Percentiles rank a stretch among this genome's conserved stretches.
These are phyloP conservation scores for Xerophyta viscosa DNA, from an alignment of 106 monocot genomes.

Conservation along the genomic window DNA sequence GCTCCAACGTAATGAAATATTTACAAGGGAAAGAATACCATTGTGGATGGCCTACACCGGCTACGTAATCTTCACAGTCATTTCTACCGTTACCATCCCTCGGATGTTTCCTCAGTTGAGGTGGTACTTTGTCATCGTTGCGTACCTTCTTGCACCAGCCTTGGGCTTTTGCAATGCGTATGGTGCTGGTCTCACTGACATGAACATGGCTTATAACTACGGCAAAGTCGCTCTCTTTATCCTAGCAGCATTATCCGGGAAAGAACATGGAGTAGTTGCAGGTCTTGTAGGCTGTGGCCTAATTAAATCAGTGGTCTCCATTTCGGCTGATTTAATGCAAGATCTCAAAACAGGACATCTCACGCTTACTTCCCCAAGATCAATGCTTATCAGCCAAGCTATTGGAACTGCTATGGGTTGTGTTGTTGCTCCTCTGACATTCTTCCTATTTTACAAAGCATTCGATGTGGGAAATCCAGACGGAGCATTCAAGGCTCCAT, in stretches of 20 bases:
- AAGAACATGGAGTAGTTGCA: constrained; percentile 24
- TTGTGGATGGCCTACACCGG: constrained; percentile 64
- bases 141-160: constrained; percentile 37
- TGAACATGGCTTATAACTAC: constrained; percentile 51
- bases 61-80: constrained; percentile 37
- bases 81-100: constrained; percentile 60
- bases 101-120: constrained; percentile 72
- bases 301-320: constrained; percentile 39
- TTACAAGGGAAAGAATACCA: constrained; percentile 62
- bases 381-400: constrained; percentile 78
- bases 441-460: constrained; percentile 47
- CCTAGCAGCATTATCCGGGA: constrained; percentile 25
- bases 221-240: constrained; percentile 41
- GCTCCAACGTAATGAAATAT: constrained; percentile 48
- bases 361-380: constrained; percentile 56
- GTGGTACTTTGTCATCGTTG: constrained; percentile 74
- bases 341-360: constrained; percentile 38
- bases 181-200: constrained; percentile 40
- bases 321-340: constrained; percentile 41
- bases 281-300: constrained; percentile 40
- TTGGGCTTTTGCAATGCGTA: constrained; percentile 50
- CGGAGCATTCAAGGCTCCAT: constrained; percentile 35
- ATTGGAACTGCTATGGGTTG: constrained; percentile 37
- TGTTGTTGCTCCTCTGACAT: constrained; percentile 27
- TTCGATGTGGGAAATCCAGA: constrained; percentile 44